phyloP scores from a whole-genome alignment of 192 early-diverging fungal species.

The Diversispora epigaea region DNA sequence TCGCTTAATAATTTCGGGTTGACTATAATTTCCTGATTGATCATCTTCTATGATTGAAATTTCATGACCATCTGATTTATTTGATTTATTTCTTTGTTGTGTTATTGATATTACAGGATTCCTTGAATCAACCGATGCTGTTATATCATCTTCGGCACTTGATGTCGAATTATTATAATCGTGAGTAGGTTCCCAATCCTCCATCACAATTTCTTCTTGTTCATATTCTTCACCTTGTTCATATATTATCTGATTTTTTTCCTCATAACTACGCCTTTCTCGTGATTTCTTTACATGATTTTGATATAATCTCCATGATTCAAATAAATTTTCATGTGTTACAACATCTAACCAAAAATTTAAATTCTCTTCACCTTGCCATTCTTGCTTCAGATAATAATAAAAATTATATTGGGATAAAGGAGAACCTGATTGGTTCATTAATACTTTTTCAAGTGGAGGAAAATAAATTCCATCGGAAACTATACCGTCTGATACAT shows the following conservation, averaged over 20 bases:
- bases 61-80: neutral
- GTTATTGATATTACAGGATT: neutral
- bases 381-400: constrained; percentile 35
- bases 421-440: constrained; percentile 29
- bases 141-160: neutral
- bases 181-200: neutral
- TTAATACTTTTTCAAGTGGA: constrained; percentile 28
- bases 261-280: constrained; percentile 1
- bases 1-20: neutral
- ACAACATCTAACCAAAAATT: constrained; percentile 46
- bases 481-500: neutral
- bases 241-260: neutral
- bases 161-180: neutral
- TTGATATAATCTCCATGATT: constrained; percentile 31
- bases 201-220: neutral
- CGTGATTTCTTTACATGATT: constrained; percentile 19
- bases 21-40: neutral
- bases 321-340: constrained; percentile 45
- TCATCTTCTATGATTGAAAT: neutral
- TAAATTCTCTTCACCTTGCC: constrained; percentile 43
- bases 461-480: neutral
- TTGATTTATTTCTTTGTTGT: neutral
- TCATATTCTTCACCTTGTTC: neutral
- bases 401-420: constrained; percentile 44
- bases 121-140: neutral